Evolutionary conservation across 176 grass and related monocot species (phyloP).

Genomic region (Pharus latifolius): DNA sequence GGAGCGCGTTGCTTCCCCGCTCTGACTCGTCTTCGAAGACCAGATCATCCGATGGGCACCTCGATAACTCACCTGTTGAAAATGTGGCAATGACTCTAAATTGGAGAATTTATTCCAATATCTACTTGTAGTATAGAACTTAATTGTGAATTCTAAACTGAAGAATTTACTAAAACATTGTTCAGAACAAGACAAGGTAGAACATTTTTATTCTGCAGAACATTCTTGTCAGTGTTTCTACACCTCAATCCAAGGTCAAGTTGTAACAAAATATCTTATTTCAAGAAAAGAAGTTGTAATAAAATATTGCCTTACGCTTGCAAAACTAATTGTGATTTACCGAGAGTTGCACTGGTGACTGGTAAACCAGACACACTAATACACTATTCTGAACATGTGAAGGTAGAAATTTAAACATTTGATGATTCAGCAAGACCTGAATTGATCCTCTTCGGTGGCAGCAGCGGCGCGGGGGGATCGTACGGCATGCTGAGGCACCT

Average conservation of each 20-base stretch:
- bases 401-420: neutral
- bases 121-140: neutral
- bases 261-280: too few species aligned
- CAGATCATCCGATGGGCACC: constrained; percentile 60
- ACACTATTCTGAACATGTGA: constrained; percentile 3
- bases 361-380: neutral
- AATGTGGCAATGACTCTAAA: neutral
- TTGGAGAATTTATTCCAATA: neutral
- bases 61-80: constrained; percentile 59
- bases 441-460: constrained; percentile 83
- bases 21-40: constrained; percentile 82
- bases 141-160: too few species aligned
- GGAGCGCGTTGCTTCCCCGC: constrained; percentile 84
- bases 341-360: neutral
- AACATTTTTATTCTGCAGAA: neutral
- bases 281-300: too few species aligned
- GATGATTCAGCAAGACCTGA: constrained; percentile 33
- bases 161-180: too few species aligned
- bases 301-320: too few species aligned
- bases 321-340: neutral
- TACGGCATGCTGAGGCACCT: constrained; percentile 85
- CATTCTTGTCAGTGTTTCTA: neutral
- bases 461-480: constrained; percentile 60
- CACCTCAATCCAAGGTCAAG: too few species aligned
- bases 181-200: neutral